Base-by-base conservation (phyloP, 768 basidiomycete genomes). In the Coprinellus micaceus region DNA sequence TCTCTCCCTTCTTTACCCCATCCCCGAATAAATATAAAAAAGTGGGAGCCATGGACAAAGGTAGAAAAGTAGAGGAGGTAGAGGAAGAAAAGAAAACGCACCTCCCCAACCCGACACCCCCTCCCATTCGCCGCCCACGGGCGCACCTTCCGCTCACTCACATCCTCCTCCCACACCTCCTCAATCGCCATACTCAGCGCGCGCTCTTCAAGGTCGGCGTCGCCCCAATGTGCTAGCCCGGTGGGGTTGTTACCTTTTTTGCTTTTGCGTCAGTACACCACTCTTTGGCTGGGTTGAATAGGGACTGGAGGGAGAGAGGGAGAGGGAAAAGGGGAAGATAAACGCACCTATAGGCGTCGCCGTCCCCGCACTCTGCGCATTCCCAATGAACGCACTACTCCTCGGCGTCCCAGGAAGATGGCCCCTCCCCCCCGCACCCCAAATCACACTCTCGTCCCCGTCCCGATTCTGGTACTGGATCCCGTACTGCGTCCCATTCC, bases 71-170 rank as follows among this genome's bases (percentile, higher is more conserved):
- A 33, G 13, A 33, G 33, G 33, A 33, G 33, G 33, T 6, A 33
- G 33, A 33, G 13, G 13, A 33, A 13, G 33, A 33, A 13, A 33
- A 13, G 13, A 33, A 13, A 33, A 13, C 33, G 33, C 33, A 33
- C 33, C 33, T 88, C 88, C 1, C 89, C 89, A 36, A 94, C 77
- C 29, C 93, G 74, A 19, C 87, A 72, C 3, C 83, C 79, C 52
- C 80, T 80, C 0, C 83, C 88, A 50, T 92, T 91, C 61, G 82
- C 82, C 2, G 86, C 85, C 89, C 91, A 86, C 5, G 89, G 87
- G 29, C 81, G 73, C 70, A 73, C 84, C 41, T 67, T 64, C 22
- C 71, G 57, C 7, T 77, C 85, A 40, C 67, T 72, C 41, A 17
- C n/a, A 43, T 43, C 15, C 88, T 56, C 56, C 37, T 79, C 75